These are phyloP conservation scores for Aspergillus awamori DNA, from an alignment of 2,329 filamentous ascomycete genomes.

Conservation along the genomic window DNA sequence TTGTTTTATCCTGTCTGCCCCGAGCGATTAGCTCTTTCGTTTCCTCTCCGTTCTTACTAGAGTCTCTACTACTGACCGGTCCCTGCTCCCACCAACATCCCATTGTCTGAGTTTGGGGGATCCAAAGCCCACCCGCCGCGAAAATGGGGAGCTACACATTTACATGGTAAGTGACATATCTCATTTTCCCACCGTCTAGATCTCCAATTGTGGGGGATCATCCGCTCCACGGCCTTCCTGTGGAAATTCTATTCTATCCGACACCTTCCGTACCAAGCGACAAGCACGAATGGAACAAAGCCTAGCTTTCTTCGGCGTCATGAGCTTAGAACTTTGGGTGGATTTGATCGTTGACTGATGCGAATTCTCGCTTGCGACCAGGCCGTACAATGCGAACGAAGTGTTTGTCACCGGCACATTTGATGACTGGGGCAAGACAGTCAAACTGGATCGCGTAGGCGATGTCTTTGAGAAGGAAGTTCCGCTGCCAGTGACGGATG, in stretches of 20 bases:
- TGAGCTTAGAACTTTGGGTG: slow-evolving; percentile 2
- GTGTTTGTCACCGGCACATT: slow-evolving; percentile 96
- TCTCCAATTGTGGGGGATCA: not conserved
- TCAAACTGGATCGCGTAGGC: slow-evolving; percentile 77
- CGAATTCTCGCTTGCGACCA: slow-evolving; percentile 47
- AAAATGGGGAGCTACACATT: slow-evolving; percentile 43
- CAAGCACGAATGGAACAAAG: not conserved
- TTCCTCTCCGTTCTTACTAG: not conserved
- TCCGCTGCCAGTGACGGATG: slow-evolving; percentile 63
- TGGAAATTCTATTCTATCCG: slow-evolving; percentile 3
- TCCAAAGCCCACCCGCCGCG: slow-evolving; percentile 1
- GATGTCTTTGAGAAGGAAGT: slow-evolving; percentile 79
- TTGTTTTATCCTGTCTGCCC: not conserved
- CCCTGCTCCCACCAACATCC: not conserved
- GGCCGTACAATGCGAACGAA: slow-evolving; percentile 80
- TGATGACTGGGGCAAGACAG: slow-evolving; percentile 87
- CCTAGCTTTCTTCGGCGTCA: slow-evolving; percentile 3
- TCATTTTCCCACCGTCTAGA: not conserved
- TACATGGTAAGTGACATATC: slow-evolving; percentile 36
- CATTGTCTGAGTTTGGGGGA: slow-evolving; percentile 1
- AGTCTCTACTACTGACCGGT: slow-evolving; percentile 5
- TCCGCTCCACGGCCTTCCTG: not conserved
- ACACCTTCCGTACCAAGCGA: slow-evolving; percentile 3
- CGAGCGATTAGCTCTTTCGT: not conserved
- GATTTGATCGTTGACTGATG: slow-evolving; percentile 33